Evolutionary conservation across 768 basidiomycete genomes (phyloP), one percentile per base, ranked within the genome.

Genomic region (Lentinula raphanica): DNA sequence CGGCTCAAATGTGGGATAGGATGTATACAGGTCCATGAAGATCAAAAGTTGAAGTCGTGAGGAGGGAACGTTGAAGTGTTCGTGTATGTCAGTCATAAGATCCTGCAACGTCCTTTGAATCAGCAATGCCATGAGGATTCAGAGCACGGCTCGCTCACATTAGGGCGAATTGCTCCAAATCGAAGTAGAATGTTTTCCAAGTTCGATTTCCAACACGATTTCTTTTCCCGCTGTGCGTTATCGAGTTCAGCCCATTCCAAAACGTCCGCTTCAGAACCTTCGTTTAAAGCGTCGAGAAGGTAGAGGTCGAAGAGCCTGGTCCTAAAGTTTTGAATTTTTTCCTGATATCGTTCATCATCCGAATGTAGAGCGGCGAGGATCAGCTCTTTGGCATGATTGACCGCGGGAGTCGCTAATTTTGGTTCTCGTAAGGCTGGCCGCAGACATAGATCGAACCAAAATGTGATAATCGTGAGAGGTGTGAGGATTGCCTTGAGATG

Each of bases 401-500:
- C 76, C 5, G 86, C 78, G 23, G 72, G 62, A 0, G 78, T 80
- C 2, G 88, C 75, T 19, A 93, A 73, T 62, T 78, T 84, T 36
- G 89, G 85, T 67, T 91, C 86, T 49, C 88, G 85, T 55, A 93
- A 75, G 28, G 90, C 87, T 25, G 88, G 87, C 32, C 91, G 85
- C 2, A 93, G 76, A 27, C 89, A 77, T 32, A 88, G 78, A 67
- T 93, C 90, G 68, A 90, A 93, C 92, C 92, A 93, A 27, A 77
- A 78, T 1, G 85, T 85, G 58, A 91, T 86, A 56, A 92, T 75
- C 25, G 87, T 88, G 5, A 76, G 76, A 7, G 87, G 72, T 2
- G 87, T 75, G 6, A 91, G 72, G 28, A 88, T 75, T 12, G 85
- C 79, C 9, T 75, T 74, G 27, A 92, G 76, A 63, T 83, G 83